Conservation (phyloP, 2,329 filamentous ascomycete species). For the Sporothrix pseudoabietina region DNA sequence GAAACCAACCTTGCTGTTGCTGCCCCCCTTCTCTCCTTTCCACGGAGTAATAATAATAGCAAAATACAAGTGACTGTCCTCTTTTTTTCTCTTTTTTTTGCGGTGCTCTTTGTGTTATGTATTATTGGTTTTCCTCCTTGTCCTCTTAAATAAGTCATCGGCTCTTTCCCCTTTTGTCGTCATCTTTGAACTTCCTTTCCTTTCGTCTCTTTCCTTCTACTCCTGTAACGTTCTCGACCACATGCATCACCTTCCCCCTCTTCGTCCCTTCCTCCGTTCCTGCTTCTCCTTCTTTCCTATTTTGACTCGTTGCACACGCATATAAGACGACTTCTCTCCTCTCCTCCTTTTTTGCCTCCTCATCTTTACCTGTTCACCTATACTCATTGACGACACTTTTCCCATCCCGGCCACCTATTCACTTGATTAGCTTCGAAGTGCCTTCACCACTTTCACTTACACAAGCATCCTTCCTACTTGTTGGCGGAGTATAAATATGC, state of each 20-base stretch:
- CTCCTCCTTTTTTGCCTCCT: not conserved
- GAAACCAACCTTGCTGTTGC: not conserved
- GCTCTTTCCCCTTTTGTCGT: constrained; percentile 11
- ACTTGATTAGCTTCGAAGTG: not conserved
- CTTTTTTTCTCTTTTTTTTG: not conserved
- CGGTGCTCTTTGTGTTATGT: constrained; percentile 3
- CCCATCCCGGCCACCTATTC: not conserved
- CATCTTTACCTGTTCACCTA: not conserved
- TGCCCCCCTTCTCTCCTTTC: constrained; percentile 5
- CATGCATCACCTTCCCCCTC: not conserved
- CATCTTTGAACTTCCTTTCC: not conserved
- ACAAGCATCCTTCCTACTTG: not conserved
- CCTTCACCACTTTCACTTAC: not conserved
- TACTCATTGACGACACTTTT: not conserved
- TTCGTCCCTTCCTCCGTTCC: not conserved
- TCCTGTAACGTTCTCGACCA: not conserved
- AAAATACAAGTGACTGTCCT: constrained; percentile 3
- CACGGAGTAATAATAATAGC: not conserved
- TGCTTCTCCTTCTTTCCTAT: not conserved
- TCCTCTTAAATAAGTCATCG: constrained; percentile 3
- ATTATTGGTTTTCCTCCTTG: not conserved
- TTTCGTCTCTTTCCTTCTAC: not conserved
- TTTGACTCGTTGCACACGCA: not conserved
- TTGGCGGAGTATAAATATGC: constrained; percentile 18
- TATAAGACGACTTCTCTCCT: not conserved